Conservation (phyloP, 768 basidiomycete species). For the Mycena galericulata region DNA sequence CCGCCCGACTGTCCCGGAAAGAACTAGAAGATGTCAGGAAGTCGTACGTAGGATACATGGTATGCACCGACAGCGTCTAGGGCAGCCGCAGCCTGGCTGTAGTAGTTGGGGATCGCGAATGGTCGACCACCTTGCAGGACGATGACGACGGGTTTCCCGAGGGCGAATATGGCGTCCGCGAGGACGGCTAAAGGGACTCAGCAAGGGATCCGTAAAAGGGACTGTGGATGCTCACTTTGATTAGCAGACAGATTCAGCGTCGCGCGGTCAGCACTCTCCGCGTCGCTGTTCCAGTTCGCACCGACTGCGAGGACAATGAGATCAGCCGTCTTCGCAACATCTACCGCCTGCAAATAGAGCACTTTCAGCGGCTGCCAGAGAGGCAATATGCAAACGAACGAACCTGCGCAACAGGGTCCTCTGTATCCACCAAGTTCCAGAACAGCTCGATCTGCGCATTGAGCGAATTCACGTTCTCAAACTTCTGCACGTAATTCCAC, state of each 20-base stretch:
- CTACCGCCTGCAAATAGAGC: slow-evolving; percentile 36
- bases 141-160: slow-evolving; percentile 39
- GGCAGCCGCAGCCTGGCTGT: slow-evolving; percentile 36
- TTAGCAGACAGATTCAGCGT: slow-evolving; percentile 39
- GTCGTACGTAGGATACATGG: neutral
- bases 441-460: slow-evolving; percentile 41
- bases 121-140: slow-evolving; percentile 41
- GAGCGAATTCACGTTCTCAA: slow-evolving; percentile 38
- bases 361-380: neutral
- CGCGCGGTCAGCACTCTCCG: slow-evolving; percentile 38
- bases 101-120: slow-evolving; percentile 40
- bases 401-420: slow-evolving; percentile 34
- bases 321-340: slow-evolving; percentile 37
- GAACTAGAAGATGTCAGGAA: slow-evolving; percentile 28
- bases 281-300: slow-evolving; percentile 43
- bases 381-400: neutral
- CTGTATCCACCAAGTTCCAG: slow-evolving; percentile 40
- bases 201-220: neutral
- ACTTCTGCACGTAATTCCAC: slow-evolving; percentile 39
- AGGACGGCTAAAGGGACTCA: slow-evolving; percentile 31
- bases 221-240: slow-evolving; percentile 34
- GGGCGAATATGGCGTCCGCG: slow-evolving; percentile 40
- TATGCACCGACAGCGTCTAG: slow-evolving; percentile 35
- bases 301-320: slow-evolving; percentile 41
- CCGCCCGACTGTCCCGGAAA: slow-evolving; percentile 43